Evolutionary conservation across 1,284 basidiomycete species (phyloP).

Genomic region (Pseudozyma tsukubaensis): DNA sequence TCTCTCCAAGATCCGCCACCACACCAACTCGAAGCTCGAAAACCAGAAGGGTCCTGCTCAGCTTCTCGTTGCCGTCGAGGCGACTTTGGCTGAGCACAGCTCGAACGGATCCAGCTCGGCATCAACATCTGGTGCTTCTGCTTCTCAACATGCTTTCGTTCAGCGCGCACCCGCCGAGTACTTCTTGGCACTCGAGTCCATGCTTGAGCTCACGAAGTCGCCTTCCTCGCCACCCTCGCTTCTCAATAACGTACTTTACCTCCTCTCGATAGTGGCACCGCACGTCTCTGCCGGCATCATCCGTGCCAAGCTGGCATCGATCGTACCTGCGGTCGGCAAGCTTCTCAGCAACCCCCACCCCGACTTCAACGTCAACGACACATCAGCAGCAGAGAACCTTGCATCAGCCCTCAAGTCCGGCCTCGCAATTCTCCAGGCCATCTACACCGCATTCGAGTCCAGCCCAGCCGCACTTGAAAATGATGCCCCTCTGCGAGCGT

Average conservation of each 20-base stretch:
- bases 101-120: constrained; percentile 73
- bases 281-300: constrained; percentile 57
- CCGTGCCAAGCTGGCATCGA: constrained; percentile 51
- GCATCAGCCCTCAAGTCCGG: constrained; percentile 74
- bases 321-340: constrained; percentile 56
- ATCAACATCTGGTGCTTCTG: constrained; percentile 75
- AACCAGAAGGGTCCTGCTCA: constrained; percentile 92
- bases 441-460: constrained; percentile 78
- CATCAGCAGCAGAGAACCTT: constrained; percentile 78
- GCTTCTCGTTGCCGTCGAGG: constrained; percentile 87
- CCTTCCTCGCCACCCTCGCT: constrained; percentile 39
- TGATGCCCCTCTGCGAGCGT: constrained; percentile 51
- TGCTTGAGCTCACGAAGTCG: constrained; percentile 50
- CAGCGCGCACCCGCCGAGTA: constrained; percentile 60
- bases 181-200: constrained; percentile 62
- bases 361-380: constrained; percentile 66
- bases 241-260: constrained; percentile 60
- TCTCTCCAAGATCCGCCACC: constrained; percentile 83
- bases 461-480: constrained; percentile 68
- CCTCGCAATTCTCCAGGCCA: constrained; percentile 79
- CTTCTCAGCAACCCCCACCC: constrained; percentile 61
- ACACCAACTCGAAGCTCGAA: constrained; percentile 81
- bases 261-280: constrained; percentile 62
- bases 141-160: constrained; percentile 73
- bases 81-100: constrained; percentile 83